Conservation (phyloP, 495 filamentous ascomycete species). For the Tuber umbilicatum region DNA sequence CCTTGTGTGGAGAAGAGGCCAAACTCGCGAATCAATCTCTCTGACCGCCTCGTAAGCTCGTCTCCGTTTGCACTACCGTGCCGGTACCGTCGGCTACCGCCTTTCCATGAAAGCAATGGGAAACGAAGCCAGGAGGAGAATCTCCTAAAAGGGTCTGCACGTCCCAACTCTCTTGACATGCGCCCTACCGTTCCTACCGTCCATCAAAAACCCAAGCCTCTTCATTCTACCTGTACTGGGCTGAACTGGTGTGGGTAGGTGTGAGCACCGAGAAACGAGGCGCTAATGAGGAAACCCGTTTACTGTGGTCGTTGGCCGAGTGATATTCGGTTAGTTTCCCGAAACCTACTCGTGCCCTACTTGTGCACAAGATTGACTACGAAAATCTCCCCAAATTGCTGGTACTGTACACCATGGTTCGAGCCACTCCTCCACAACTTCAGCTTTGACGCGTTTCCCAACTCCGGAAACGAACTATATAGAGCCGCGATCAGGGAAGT, state of each 20-base stretch:
- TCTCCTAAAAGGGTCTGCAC: neutral
- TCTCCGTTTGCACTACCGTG: neutral
- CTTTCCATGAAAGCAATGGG: neutral
- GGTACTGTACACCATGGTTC: neutral
- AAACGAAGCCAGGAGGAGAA: neutral
- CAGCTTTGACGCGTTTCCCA: neutral
- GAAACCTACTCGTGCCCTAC: no score
- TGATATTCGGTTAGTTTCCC: slow-evolving; percentile 3
- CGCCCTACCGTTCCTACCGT: neutral
- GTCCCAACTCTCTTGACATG: neutral
- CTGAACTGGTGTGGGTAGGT: neutral
- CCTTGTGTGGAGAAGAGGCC: neutral
- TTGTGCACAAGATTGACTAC: neutral
- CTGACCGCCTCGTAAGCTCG: slow-evolving; percentile 1
- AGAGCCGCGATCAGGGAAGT: neutral
- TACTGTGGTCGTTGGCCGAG: neutral
- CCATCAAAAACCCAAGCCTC: neutral
- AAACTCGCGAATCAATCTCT: neutral
- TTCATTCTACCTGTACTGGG: neutral
- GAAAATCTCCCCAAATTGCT: neutral
- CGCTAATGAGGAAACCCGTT: neutral
- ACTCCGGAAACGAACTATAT: neutral
- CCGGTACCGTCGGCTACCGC: neutral
- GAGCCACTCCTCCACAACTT: neutral
- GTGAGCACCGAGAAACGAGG: neutral